Conservation (phyloP, 2,329 filamentous ascomycete genomes). For the Hyphodiscus sp. region DNA sequence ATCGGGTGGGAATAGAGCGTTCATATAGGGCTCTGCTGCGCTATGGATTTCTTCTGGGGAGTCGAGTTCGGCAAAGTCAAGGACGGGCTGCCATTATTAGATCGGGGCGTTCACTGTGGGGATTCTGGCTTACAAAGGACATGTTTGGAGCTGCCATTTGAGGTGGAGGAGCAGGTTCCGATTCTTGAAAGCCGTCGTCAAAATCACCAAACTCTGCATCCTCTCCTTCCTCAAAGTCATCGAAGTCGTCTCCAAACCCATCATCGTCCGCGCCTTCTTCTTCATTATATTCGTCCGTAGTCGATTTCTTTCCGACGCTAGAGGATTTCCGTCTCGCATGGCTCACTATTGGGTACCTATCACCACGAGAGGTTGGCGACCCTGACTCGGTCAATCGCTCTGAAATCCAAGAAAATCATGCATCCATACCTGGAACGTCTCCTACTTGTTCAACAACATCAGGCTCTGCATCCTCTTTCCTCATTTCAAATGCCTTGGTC, state of each 20-base stretch:
- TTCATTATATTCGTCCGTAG: conserved; percentile 51
- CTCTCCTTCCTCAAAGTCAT: conserved; percentile 56
- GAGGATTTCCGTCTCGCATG: conserved; percentile 32
- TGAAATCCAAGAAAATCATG: conserved; percentile 27
- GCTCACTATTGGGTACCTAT: conserved; percentile 40
- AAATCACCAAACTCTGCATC: conserved; percentile 48
- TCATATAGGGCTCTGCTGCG: conserved; percentile 59
- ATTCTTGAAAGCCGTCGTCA: conserved; percentile 58
- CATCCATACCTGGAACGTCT: conserved; percentile 50
- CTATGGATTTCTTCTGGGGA: conserved; percentile 51
- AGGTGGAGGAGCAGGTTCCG: conserved; percentile 35
- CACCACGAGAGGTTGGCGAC: conserved; percentile 44
- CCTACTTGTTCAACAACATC: conserved; percentile 48
- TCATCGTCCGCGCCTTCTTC: conserved; percentile 41
- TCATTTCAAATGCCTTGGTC: conserved; percentile 49
- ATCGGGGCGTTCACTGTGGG: background rate
- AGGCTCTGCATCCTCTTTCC: conserved; percentile 50
- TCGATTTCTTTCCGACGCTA: conserved; percentile 22
- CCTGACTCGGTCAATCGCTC: conserved; percentile 57
- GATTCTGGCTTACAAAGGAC: conserved; percentile 37
- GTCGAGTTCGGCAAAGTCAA: conserved; percentile 58
- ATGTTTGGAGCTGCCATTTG: conserved; percentile 30
- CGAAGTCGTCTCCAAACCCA: conserved; percentile 62
- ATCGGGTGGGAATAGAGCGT: conserved; percentile 57
- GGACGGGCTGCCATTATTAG: conserved; percentile 48